Conservation (phyloP, 2,329 filamentous ascomycete species). For the Aspergillaceae sp. region DNA sequence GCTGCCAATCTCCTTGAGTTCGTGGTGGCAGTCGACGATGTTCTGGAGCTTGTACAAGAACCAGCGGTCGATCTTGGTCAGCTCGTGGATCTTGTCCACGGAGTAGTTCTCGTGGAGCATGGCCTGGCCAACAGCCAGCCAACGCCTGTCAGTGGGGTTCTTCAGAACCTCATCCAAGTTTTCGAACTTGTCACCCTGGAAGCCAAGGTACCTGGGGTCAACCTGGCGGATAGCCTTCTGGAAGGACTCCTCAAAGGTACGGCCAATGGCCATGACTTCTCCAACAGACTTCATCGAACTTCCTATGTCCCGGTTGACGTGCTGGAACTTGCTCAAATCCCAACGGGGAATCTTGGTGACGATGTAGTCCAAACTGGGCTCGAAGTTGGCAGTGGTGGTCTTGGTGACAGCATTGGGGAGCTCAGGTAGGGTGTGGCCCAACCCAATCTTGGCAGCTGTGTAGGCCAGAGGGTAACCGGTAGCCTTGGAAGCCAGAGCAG, state of each 20-base stretch:
- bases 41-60: slow-evolving; percentile 98
- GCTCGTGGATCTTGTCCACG: slow-evolving; percentile 80
- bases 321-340: slow-evolving; percentile 98
- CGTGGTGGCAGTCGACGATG: slow-evolving; percentile 80
- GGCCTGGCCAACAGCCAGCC: slow-evolving; percentile 94
- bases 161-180: slow-evolving; percentile 80
- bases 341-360: slow-evolving; percentile 98
- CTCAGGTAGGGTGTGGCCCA: slow-evolving; percentile 90
- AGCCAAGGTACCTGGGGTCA: slow-evolving; percentile 81
- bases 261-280: slow-evolving; percentile 98
- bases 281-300: slow-evolving; percentile 98
- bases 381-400: slow-evolving; percentile 97
- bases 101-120: slow-evolving; percentile 96
- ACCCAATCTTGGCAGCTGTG: slow-evolving; percentile 94
- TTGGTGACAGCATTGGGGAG: slow-evolving; percentile 97
- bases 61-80: slow-evolving; percentile 99
- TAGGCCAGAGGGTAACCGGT: slow-evolving; percentile 96
- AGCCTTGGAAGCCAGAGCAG: slow-evolving; percentile 92
- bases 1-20: slow-evolving; percentile 75
- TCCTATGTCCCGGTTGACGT: slow-evolving; percentile 94
- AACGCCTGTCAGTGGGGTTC: slow-evolving; percentile 92
- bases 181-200: slow-evolving; percentile 92
- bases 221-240: slow-evolving; percentile 98
- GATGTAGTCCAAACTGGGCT: slow-evolving; percentile 93
- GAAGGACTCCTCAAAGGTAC: slow-evolving; percentile 97